These are phyloP conservation scores for Fistulifera solaris DNA, from an alignment of 108 stramenopile species.

Conservation along the genomic window DNA sequence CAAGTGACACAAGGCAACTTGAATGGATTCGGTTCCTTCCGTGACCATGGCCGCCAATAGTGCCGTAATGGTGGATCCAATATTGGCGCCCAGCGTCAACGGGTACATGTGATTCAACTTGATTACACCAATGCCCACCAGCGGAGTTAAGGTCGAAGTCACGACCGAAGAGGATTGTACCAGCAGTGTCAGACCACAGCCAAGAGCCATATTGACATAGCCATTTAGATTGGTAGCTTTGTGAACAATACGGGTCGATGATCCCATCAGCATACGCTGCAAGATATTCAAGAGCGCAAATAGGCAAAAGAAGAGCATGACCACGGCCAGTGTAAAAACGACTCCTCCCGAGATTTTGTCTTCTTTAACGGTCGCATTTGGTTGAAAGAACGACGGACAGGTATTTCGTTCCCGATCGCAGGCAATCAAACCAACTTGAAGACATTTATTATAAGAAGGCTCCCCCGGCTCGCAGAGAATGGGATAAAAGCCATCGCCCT, in stretches of 20 bases:
- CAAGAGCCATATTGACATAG: conserved; percentile 53
- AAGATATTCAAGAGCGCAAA: conserved; percentile 53
- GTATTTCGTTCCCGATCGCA: conserved; percentile 42
- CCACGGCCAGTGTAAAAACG: conserved; percentile 51
- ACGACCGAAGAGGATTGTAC: conserved; percentile 71
- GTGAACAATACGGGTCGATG: conserved; percentile 69
- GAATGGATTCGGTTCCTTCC: conserved; percentile 41
- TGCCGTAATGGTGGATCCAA: conserved; percentile 72
- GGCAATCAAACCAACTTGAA: conserved; percentile 46
- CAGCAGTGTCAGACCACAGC: conserved; percentile 43
- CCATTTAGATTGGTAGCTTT: conserved; percentile 84
- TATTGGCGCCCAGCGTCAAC: conserved; percentile 75
- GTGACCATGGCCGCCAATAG: conserved; percentile 59
- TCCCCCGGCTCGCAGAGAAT: conserved; percentile 30
- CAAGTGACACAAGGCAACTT: conserved; percentile 70
- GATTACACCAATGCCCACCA: conserved; percentile 68
- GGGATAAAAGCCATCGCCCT: conserved; percentile 53
- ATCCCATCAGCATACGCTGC: conserved; percentile 33
- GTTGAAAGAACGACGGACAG: conserved; percentile 76
- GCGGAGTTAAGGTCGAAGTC: conserved; percentile 65
- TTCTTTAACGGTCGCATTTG: conserved; percentile 42
- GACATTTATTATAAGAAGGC: conserved; percentile 38
- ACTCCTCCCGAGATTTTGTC: conserved; percentile 63
- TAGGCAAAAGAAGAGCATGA: conserved; percentile 51
- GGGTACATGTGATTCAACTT: conserved; percentile 61